A percentile compares a stretch with the other conserved stretches of the same genome.
phyloP scores from a whole-genome alignment of 345 rosid genomes.

The Aquilaria malaccensis region DNA sequence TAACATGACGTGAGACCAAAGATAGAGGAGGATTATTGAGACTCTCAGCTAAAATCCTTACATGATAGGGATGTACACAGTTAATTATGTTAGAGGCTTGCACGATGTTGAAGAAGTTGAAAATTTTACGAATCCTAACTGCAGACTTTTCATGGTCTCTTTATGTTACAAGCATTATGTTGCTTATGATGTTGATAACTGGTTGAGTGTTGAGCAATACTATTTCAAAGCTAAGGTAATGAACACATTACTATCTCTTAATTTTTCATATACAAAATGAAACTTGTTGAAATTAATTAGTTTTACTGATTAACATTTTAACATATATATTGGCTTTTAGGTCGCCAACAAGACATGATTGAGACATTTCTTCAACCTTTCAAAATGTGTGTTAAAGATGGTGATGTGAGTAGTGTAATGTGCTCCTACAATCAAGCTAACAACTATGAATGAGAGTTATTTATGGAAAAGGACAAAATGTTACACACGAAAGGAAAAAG shows the following conservation, averaged over 20 bases:
- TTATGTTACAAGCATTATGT: slow-evolving; percentile 30
- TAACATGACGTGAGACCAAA: slow-evolving; percentile 23
- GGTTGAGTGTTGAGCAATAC: slow-evolving; percentile 21
- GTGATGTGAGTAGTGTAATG: slow-evolving; percentile 43
- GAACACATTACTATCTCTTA: not conserved
- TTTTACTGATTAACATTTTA: too few relatives aligned
- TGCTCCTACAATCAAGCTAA: slow-evolving; percentile 42
- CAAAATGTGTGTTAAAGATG: slow-evolving; percentile 36
- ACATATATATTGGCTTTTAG: slow-evolving; percentile 11
- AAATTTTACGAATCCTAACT: not conserved
- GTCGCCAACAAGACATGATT: slow-evolving; percentile 43
- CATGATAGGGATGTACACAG: slow-evolving; percentile 17
- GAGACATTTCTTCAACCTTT: slow-evolving; percentile 47
- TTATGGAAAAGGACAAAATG: too few relatives aligned
- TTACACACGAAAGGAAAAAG: too few relatives aligned
- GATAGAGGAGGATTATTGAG: slow-evolving; percentile 27
- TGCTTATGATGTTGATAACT: slow-evolving; percentile 30
- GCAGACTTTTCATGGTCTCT: slow-evolving; percentile 21
- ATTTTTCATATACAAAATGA: too few relatives aligned
- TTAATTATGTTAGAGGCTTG: slow-evolving; percentile 22
- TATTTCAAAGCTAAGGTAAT: slow-evolving; percentile 21
- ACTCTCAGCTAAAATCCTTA: slow-evolving; percentile 29
- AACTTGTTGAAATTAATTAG: too few relatives aligned
- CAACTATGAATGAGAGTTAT: slow-evolving; percentile 9
- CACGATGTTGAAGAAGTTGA: slow-evolving; percentile 14